Evolutionary conservation across 1,284 basidiomycete genomes (phyloP), one percentile per base, ranked within the genome.

Genomic region (Ceratobasidium sp.): DNA sequence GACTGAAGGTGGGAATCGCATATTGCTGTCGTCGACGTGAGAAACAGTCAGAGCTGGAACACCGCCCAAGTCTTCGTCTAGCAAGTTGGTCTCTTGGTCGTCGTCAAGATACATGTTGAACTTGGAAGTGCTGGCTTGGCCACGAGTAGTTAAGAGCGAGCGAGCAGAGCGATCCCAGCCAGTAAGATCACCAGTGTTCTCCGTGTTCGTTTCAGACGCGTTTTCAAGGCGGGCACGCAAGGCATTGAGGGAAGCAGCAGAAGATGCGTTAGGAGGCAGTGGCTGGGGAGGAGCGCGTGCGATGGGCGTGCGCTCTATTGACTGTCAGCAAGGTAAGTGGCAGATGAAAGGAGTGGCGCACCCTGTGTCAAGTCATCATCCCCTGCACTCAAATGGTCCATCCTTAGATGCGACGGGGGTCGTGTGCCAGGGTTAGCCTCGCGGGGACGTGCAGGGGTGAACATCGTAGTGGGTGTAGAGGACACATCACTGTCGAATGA

Each of bases 161-260:
- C 64, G 64, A 23, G 49, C 64, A 54, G 64, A 55, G 21, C 50
- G 49, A 32, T 67, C 66, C 66, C 66, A 69, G 41, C 66, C 66
- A 28, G 66, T 69, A 52, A 57, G 50, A 47, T 69, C 66, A 41
- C 49, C 16, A 2, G 32, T 28, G 13, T 50, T 23, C 11, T 69
- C 61, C 7, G 43, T 47, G 35, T 69, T 28, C 21, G 23, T 18
- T 18, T 63, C 66, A 1, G 66, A 69, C 26, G 41, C 52, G 52
- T n/a, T 30, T 54, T 69, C 66, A n/a, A 69, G 66, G 14, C 66
- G 50, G 21, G 50, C 52, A 1, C 66, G n/a, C 1, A 69, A 21
- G 32, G 66, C 66, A 46, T 69, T 14, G 21, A 69, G 43, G 14
- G 66, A 69, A 18, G 66, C 66, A n/a, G 66, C 66, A 9, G 66